These are phyloP conservation scores for Symbiodinium pilosum DNA, from an alignment of 73 alveolate species.

Conservation along the genomic window DNA sequence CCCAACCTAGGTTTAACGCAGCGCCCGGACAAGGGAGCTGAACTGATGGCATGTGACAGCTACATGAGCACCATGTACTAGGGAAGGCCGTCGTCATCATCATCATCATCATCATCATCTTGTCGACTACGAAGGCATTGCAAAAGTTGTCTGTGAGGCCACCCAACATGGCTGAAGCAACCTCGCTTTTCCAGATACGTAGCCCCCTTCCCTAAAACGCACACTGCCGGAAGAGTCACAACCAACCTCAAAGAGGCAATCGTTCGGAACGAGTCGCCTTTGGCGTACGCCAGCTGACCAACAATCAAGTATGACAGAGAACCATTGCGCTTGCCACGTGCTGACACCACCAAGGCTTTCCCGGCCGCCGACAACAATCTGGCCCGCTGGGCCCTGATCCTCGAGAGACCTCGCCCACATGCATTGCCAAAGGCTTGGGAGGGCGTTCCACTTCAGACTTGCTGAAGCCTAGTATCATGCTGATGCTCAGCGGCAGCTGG, in stretches of 20 bases:
- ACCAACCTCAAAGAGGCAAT: neutral
- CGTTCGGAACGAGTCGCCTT: neutral
- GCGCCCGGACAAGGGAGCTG: neutral
- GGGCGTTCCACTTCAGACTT: neutral
- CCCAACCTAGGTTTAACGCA: neutral
- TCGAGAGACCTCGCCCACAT: neutral
- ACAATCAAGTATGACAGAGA: neutral
- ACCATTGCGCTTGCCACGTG: neutral
- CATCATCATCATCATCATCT: no score
- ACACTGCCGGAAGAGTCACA: neutral
- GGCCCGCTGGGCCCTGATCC: neutral
- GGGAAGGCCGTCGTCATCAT: conserved; percentile 53
- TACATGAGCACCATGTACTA: conserved; percentile 95
- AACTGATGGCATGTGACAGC: neutral
- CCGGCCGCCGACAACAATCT: neutral
- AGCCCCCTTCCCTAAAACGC: neutral
- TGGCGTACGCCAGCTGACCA: neutral
- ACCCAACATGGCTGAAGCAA: neutral
- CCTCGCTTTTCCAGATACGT: neutral
- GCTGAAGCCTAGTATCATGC: neutral
- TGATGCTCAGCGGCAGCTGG: conserved; percentile 46
- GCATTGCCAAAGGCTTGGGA: neutral
- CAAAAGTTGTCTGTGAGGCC: neutral
- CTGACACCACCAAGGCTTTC: neutral
- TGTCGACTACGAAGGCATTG: neutral